phyloP scores from a whole-genome alignment of 1,284 basidiomycete species.

The Butyriboletus appendiculatus region DNA sequence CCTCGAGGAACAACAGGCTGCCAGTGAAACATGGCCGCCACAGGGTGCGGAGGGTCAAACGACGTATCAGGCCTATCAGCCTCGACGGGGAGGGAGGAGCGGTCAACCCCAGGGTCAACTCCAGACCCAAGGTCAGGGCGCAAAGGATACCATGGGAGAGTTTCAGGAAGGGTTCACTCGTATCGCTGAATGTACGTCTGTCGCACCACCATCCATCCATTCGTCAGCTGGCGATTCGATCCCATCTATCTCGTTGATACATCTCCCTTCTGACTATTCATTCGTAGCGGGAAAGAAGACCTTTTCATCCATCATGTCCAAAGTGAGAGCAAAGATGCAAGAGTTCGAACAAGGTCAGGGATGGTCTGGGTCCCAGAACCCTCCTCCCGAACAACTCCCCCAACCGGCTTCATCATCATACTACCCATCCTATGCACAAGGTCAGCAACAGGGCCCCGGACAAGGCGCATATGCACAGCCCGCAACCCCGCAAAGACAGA shows the following conservation, averaged over 20 bases:
- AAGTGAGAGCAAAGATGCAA: conserved; percentile 78
- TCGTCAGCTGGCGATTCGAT: neutral
- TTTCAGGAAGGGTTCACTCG: conserved; percentile 71
- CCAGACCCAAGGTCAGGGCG: conserved; percentile 22
- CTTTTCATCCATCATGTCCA: conserved; percentile 65
- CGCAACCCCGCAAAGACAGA: neutral
- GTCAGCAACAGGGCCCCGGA: neutral
- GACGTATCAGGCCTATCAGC: conserved; percentile 28
- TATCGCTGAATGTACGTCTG: conserved; percentile 68
- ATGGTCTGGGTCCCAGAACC: conserved; percentile 24
- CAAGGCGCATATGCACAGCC: conserved; percentile 10
- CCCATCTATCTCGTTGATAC: neutral
- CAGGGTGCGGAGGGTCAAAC: conserved; percentile 13
- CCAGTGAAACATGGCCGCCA: conserved; percentile 37
- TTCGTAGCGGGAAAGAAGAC: conserved; percentile 72
- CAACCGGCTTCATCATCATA: neutral
- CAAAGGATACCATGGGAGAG: conserved; percentile 59
- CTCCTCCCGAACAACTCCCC: conserved; percentile 2
- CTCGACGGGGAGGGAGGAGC: conserved; percentile 14
- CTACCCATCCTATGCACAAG: neutral
- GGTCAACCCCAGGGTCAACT: conserved; percentile 9
- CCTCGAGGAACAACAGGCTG: conserved; percentile 60
- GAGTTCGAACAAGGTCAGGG: conserved; percentile 60
- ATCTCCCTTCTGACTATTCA: neutral
- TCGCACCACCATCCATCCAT: neutral